phyloP scores from a whole-genome alignment of 1,284 basidiomycete genomes.

The Inonotus obliquus region DNA sequence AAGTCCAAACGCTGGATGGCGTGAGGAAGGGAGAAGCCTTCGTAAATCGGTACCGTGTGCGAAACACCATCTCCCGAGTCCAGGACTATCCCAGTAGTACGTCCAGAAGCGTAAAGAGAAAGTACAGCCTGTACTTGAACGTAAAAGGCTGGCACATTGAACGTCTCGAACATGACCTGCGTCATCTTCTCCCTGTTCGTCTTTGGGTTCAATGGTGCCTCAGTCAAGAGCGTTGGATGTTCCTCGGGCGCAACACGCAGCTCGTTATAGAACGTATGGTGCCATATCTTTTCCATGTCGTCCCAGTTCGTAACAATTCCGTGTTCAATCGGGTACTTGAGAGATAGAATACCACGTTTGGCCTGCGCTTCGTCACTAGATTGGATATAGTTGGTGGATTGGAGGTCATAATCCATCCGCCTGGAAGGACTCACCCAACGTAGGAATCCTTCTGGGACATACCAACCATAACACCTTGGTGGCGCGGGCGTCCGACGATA shows the following conservation, averaged over 20 bases:
- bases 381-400: constrained; percentile 19
- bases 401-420: background rate
- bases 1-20: constrained; percentile 94
- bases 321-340: constrained; percentile 83
- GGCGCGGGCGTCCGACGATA: constrained; percentile 89
- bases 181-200: constrained; percentile 96
- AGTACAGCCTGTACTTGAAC: constrained; percentile 92
- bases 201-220: constrained; percentile 93
- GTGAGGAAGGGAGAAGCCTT: constrained; percentile 93
- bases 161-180: constrained; percentile 97
- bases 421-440: constrained; percentile 55
- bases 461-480: constrained; percentile 91
- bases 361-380: constrained; percentile 87
- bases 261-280: constrained; percentile 89
- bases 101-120: constrained; percentile 89
- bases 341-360: constrained; percentile 92
- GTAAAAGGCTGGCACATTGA: constrained; percentile 93
- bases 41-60: constrained; percentile 93
- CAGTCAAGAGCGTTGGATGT: constrained; percentile 90
- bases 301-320: constrained; percentile 96
- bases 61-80: constrained; percentile 94
- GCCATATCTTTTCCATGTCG: constrained; percentile 96
- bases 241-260: constrained; percentile 84
- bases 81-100: constrained; percentile 89
- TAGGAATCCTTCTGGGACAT: constrained; percentile 88